Conservation (phyloP, 2,329 filamentous ascomycete genomes). For the Chrysosporium queenslandicum region DNA sequence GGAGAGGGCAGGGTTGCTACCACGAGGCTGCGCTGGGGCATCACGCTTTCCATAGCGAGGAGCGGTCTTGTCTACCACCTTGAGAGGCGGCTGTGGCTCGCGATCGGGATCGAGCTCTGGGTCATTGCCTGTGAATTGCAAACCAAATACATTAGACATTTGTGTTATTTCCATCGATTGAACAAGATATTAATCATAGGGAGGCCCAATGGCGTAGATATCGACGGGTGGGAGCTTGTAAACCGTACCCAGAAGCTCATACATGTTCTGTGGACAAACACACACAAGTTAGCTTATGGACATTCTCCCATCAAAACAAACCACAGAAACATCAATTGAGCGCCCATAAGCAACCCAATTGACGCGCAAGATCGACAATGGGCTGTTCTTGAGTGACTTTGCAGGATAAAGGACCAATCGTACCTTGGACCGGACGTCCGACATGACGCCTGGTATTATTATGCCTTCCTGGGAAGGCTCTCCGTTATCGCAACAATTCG, state of each 20-base stretch:
- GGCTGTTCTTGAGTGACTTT: background rate
- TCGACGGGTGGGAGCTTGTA: conserved; percentile 17
- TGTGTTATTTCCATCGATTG: conserved; percentile 2
- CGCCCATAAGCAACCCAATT: conserved; percentile 11
- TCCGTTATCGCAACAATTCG: conserved; percentile 41
- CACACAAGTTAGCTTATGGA: conserved; percentile 20
- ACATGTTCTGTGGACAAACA: conserved; percentile 65
- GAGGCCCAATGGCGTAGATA: conserved; percentile 14
- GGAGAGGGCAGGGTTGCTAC: conserved; percentile 24
- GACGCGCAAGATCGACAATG: conserved; percentile 9
- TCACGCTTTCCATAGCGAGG: conserved; percentile 78
- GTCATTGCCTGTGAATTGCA: conserved; percentile 50
- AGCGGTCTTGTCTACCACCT: conserved; percentile 76
- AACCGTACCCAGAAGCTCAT: conserved; percentile 89
- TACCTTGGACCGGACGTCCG: conserved; percentile 46
- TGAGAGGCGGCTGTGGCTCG: conserved; percentile 66
- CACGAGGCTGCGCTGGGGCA: conserved; percentile 36
- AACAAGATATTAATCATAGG: conserved; percentile 24
- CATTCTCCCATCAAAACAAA: conserved; percentile 4
- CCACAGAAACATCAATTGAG: conserved; percentile 3
- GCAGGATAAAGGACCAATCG: conserved; percentile 16
- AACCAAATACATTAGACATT: background rate
- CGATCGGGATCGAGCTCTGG: conserved; percentile 63
- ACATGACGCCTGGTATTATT: conserved; percentile 42
- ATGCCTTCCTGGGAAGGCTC: conserved; percentile 44